Conservation (phyloP, 2,329 filamentous ascomycete genomes). For the Botrytis cinerea region DNA sequence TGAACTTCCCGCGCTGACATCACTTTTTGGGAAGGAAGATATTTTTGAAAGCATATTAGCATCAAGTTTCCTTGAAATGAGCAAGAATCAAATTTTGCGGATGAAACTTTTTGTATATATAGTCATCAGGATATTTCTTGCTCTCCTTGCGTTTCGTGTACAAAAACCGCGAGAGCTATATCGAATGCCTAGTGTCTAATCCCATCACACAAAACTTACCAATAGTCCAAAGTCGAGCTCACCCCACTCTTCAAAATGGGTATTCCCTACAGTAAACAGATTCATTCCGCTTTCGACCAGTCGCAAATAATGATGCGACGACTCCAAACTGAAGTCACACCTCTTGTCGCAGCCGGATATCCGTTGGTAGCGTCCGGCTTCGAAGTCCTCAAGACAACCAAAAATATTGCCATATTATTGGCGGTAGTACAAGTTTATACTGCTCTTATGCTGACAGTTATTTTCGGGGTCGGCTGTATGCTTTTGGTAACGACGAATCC, state of each 20-base stretch:
- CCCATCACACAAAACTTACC: too few relatives aligned
- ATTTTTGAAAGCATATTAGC: background rate
- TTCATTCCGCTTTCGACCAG: background rate
- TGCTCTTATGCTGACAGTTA: background rate
- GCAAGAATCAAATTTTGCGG: background rate
- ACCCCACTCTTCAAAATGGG: background rate
- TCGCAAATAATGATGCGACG: conserved; percentile 5
- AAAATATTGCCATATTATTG: background rate
- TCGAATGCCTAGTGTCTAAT: background rate
- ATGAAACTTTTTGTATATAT: background rate
- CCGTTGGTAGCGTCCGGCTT: background rate
- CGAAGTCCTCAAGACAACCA: background rate
- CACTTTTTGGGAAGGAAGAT: background rate
- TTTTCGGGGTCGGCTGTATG: background rate
- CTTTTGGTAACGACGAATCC: background rate
- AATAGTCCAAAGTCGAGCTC: background rate
- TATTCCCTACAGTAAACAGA: conserved; percentile 5
- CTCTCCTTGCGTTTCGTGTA: background rate
- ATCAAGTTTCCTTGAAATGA: background rate
- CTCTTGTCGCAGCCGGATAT: background rate
- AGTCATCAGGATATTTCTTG: background rate
- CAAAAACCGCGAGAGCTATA: background rate
- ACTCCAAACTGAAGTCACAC: background rate
- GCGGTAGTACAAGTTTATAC: background rate
- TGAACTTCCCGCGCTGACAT: background rate